Conservation (phyloP, 2,329 filamentous ascomycete genomes). For the Onygenales sp. region DNA sequence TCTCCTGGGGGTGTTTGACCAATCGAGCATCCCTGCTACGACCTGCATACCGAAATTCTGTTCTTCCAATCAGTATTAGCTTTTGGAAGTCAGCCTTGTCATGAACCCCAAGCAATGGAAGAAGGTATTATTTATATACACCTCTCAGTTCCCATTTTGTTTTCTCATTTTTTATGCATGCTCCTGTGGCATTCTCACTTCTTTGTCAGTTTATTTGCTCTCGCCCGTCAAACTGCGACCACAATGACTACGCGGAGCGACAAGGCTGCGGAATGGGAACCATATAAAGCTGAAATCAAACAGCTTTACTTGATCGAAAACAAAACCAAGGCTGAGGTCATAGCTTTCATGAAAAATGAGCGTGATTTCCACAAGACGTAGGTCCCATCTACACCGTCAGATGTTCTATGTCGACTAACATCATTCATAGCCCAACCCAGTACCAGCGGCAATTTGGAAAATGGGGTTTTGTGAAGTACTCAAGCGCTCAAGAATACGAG, state of each 20-base stretch:
- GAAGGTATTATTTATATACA: neutral
- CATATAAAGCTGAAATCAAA: slow-evolving; percentile 1
- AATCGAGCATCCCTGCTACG: neutral
- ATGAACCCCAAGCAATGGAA: neutral
- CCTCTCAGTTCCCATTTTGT: neutral
- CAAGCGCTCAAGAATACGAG: neutral
- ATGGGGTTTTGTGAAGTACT: slow-evolving; percentile 4
- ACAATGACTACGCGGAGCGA: neutral
- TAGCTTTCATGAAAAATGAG: neutral
- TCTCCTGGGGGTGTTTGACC: neutral
- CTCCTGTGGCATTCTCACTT: neutral
- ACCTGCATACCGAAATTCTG: neutral
- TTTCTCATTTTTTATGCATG: neutral
- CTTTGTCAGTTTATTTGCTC: neutral
- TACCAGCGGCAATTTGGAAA: neutral
- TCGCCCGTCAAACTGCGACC: neutral
- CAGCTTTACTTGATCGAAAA: neutral
- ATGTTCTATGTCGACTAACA: neutral
- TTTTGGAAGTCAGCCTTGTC: neutral
- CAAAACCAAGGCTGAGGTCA: neutral
- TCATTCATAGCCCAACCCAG: neutral
- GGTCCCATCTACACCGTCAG: neutral
- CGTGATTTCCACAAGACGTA: neutral
- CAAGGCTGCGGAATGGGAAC: slow-evolving; percentile 2
- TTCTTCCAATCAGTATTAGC: neutral